phyloP scores from a whole-genome alignment of 805 yeast genomes.

The Myxozyma vanderwaltii region DNA sequence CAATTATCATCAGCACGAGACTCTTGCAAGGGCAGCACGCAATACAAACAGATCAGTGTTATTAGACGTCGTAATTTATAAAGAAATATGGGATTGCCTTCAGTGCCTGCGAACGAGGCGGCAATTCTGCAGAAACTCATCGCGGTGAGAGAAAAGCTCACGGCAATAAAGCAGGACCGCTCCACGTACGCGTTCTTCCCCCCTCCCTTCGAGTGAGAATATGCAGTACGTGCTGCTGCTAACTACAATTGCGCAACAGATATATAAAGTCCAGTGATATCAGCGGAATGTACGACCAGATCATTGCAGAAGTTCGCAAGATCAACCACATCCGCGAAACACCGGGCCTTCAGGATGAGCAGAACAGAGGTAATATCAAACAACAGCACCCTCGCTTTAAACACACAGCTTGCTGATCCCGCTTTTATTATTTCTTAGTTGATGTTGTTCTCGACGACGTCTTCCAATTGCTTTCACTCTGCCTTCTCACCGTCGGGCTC shows the following conservation, averaged over 20 bases:
- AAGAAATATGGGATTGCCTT: not conserved
- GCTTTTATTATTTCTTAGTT: slow-evolving; percentile 43
- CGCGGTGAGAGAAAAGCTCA: slow-evolving; percentile 37
- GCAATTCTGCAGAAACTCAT: slow-evolving; percentile 39
- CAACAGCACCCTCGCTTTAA: not conserved
- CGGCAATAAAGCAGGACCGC: slow-evolving; percentile 42
- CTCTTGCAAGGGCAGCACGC: too few species aligned
- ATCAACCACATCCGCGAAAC: slow-evolving; percentile 40
- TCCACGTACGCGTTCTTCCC: slow-evolving; percentile 36
- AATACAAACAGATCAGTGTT: too few species aligned
- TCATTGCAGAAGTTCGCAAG: slow-evolving; percentile 40
- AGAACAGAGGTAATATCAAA: slow-evolving; percentile 36
- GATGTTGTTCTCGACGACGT: slow-evolving; percentile 83
- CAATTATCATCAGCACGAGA: not conserved
- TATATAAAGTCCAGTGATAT: slow-evolving; percentile 43
- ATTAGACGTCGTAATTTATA: not conserved
- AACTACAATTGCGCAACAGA: slow-evolving; percentile 2
- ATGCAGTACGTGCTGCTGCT: not conserved
- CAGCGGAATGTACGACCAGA: slow-evolving; percentile 37
- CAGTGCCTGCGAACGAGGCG: slow-evolving; percentile 41
- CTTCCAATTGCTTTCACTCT: slow-evolving; percentile 81
- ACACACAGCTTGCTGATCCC: not conserved
- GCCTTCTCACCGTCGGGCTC: slow-evolving; percentile 89
- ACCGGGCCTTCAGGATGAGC: slow-evolving; percentile 39
- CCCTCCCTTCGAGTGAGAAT: not conserved